Conservation (phyloP, 2,329 filamentous ascomycete species). For the Fusarium sp. region DNA sequence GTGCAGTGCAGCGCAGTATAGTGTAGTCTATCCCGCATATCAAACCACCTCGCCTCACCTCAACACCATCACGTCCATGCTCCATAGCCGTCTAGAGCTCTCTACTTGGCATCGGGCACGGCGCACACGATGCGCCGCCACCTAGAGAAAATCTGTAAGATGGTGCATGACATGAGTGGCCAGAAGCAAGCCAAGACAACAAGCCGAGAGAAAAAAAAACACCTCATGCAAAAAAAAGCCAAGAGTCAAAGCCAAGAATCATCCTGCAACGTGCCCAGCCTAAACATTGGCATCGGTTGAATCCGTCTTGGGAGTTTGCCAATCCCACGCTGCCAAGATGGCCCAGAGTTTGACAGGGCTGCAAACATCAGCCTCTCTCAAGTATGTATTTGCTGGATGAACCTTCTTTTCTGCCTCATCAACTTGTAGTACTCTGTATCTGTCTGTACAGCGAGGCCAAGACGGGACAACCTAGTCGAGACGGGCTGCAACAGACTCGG, state of each 20-base stretch:
- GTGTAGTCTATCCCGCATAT: not conserved
- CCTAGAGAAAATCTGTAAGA: not conserved
- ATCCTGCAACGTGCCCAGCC: conserved; percentile 6
- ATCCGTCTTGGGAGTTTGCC: conserved; percentile 27
- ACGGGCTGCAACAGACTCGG: not conserved
- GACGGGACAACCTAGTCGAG: not conserved
- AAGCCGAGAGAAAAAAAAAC: not conserved
- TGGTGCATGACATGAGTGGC: not conserved
- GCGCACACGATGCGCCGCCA: not conserved
- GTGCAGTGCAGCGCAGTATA: not conserved
- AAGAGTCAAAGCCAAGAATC: conserved; percentile 26
- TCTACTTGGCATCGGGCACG: conserved; percentile 1
- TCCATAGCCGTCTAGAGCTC: conserved; percentile 1
- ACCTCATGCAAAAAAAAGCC: not conserved
- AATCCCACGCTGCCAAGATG: conserved; percentile 23
- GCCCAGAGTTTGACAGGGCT: conserved; percentile 16
- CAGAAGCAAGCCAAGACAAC: not conserved
- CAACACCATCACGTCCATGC: not conserved
- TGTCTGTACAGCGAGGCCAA: not conserved
- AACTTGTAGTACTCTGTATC: not conserved
- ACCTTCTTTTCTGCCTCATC: not conserved
- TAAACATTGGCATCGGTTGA: conserved; percentile 28
- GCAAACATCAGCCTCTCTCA: not conserved
- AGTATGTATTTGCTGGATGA: not conserved
- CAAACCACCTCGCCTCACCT: not conserved